Conservation (phyloP, 306 rosid species). For the Acacia melanoxylon region DNA sequence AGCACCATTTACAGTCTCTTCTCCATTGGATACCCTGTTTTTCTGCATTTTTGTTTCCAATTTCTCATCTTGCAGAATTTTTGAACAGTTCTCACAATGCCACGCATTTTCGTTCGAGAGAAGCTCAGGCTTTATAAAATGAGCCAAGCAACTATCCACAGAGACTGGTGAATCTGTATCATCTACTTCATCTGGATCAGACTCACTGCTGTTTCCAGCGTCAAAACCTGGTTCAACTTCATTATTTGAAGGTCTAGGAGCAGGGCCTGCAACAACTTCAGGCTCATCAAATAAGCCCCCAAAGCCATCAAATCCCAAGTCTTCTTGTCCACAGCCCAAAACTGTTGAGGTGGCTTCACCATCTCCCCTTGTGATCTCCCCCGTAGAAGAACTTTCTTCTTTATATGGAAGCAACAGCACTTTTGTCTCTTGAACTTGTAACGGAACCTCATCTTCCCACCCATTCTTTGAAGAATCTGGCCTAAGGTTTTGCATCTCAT, state of each 20-base stretch:
- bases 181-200: slow-evolving; percentile 98
- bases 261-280: slow-evolving; percentile 68
- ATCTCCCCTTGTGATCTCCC: slow-evolving; percentile 46
- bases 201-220: slow-evolving; percentile 61
- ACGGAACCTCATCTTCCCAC: slow-evolving; percentile 73
- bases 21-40: slow-evolving; percentile 47
- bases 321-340: slow-evolving; percentile 61
- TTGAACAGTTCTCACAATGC: slow-evolving; percentile 92
- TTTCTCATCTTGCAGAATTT: slow-evolving; percentile 49
- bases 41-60: slow-evolving; percentile 40
- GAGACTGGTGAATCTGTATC: slow-evolving; percentile 84
- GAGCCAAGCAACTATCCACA: slow-evolving; percentile 84
- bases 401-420: slow-evolving; percentile 78
- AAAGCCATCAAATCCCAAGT: slow-evolving; percentile 67
- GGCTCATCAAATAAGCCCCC: slow-evolving; percentile 89
- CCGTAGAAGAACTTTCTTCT: slow-evolving; percentile 53
- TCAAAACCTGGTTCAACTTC: slow-evolving; percentile 57
- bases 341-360: slow-evolving; percentile 63
- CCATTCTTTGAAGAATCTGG: slow-evolving; percentile 44
- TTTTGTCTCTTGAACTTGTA: slow-evolving; percentile 72
- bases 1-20: slow-evolving; percentile 36
- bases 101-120: slow-evolving; percentile 88
- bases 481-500: slow-evolving; percentile 36
- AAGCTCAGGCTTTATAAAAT: slow-evolving; percentile 89
- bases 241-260: slow-evolving; percentile 55